These are phyloP conservation scores for Aspergillus vadensis DNA, from an alignment of 2,329 filamentous ascomycete genomes.

Conservation along the genomic window DNA sequence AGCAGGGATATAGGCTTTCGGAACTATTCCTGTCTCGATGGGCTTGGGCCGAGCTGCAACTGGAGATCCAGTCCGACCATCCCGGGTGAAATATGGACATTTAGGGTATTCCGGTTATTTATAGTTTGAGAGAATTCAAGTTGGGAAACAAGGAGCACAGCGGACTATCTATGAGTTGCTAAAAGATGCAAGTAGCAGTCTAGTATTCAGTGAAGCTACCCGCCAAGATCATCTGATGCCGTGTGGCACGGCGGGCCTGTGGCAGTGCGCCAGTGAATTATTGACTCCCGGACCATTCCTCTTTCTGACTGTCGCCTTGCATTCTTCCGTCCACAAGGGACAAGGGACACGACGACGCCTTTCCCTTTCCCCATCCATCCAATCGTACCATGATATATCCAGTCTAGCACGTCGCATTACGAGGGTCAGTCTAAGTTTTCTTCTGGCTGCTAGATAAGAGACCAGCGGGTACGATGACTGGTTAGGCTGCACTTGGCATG, in stretches of 20 bases:
- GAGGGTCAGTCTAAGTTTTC: not conserved
- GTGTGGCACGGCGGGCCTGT: slow-evolving; percentile 3
- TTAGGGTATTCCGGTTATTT: not conserved
- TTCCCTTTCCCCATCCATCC: too few species aligned
- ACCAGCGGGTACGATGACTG: not conserved
- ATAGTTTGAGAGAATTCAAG: not conserved
- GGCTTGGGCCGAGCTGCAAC: not conserved
- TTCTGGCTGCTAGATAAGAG: not conserved
- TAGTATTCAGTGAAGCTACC: not conserved
- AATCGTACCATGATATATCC: too few species aligned
- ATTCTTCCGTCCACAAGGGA: not conserved
- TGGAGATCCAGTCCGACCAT: not conserved
- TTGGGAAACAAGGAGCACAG: too few species aligned
- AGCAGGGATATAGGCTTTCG: not conserved
- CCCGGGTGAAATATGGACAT: not conserved
- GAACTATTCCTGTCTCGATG: not conserved
- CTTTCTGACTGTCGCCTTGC: not conserved
- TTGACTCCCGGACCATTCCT: not conserved
- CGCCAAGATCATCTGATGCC: slow-evolving; percentile 4
- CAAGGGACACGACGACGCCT: not conserved
- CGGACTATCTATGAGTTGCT: not conserved
- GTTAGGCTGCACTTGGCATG: not conserved
- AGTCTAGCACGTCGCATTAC: not conserved
- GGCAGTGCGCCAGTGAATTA: not conserved
- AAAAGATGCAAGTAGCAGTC: not conserved